phyloP scores from a whole-genome alignment of 257 asterid species.

The Lycium barbarum region DNA sequence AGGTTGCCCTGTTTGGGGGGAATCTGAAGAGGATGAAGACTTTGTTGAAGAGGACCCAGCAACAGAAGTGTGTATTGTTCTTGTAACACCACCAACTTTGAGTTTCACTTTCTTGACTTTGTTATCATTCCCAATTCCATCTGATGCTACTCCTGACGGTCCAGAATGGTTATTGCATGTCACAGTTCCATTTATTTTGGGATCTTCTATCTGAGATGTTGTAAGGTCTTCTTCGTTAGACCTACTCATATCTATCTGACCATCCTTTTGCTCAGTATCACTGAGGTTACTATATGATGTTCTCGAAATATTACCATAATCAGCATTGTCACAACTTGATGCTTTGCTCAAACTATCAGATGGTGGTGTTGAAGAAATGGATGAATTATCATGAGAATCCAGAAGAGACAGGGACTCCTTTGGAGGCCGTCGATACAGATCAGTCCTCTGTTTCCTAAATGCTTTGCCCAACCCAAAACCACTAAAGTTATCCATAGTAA shows the following conservation, averaged over 20 bases:
- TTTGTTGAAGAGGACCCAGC: conserved; percentile 54
- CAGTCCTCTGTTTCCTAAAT: conserved; percentile 65
- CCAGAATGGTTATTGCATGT: conserved; percentile 38
- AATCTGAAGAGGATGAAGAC: conserved; percentile 51
- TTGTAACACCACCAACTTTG: conserved; percentile 86
- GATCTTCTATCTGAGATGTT: conserved; percentile 36
- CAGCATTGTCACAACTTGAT: conserved; percentile 55
- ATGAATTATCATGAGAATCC: conserved; percentile 53
- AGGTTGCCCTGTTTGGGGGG: conserved; percentile 34
- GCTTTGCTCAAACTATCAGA: conserved; percentile 58
- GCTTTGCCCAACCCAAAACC: conserved; percentile 43
- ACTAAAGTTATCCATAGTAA: conserved; percentile 57
- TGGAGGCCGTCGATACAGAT: conserved; percentile 57
- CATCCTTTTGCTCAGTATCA: conserved; percentile 8
- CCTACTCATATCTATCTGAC: conserved; percentile 2
- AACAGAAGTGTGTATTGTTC: conserved; percentile 61
- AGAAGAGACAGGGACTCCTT: conserved; percentile 55
- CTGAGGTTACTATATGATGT: conserved; percentile 44
- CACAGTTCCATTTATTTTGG: conserved; percentile 33
- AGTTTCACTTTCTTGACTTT: conserved; percentile 72
- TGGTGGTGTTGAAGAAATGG: conserved; percentile 65
- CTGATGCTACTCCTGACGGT: conserved; percentile 42
- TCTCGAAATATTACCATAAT: conserved; percentile 38
- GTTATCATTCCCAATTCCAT: conserved; percentile 47
- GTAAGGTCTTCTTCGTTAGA: conserved; percentile 35